A percentile compares a stretch with the other conserved stretches of the same genome.
phyloP scores from a whole-genome alignment of 1,139 yeast species.

The Saccharomycopsis hybrid region DNA sequence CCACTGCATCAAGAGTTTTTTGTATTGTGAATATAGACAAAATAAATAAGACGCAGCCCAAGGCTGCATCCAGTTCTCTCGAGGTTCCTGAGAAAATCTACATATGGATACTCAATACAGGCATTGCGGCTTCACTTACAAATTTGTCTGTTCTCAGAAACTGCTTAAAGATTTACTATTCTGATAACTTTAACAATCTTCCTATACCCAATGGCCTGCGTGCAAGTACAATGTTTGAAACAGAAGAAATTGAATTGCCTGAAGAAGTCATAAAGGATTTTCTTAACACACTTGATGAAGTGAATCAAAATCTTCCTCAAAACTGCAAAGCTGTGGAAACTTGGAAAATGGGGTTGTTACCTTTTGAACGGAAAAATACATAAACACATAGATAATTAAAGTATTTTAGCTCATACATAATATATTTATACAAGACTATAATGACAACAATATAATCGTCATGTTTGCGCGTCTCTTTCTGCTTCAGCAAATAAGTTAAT shows the following conservation, averaged over 20 bases:
- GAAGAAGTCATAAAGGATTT: slow-evolving; percentile 11
- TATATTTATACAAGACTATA: background rate
- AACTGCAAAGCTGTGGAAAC: slow-evolving; percentile 8
- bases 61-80: background rate
- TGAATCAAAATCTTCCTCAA: slow-evolving; percentile 8
- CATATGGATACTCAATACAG: slow-evolving; percentile 56
- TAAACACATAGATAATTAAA: background rate
- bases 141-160: slow-evolving; percentile 25
- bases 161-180: slow-evolving; percentile 41
- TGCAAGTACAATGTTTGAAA: background rate
- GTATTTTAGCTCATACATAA: background rate
- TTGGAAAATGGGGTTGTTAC: slow-evolving; percentile 19
- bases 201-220: background rate
- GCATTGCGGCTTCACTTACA: slow-evolving; percentile 32
- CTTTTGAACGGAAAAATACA: slow-evolving; percentile 11
- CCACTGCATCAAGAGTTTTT: slow-evolving; percentile 40
- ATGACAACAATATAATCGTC: background rate
- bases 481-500: slow-evolving; percentile 41
- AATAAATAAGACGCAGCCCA: background rate
- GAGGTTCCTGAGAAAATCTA: slow-evolving; percentile 26
- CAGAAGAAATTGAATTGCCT: slow-evolving; percentile 17
- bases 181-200: slow-evolving; percentile 17
- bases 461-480: slow-evolving; percentile 13
- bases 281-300: background rate
- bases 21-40: slow-evolving; percentile 24